Conservation (phyloP, 2,329 filamentous ascomycete genomes). For the Monilinia fructicola region DNA sequence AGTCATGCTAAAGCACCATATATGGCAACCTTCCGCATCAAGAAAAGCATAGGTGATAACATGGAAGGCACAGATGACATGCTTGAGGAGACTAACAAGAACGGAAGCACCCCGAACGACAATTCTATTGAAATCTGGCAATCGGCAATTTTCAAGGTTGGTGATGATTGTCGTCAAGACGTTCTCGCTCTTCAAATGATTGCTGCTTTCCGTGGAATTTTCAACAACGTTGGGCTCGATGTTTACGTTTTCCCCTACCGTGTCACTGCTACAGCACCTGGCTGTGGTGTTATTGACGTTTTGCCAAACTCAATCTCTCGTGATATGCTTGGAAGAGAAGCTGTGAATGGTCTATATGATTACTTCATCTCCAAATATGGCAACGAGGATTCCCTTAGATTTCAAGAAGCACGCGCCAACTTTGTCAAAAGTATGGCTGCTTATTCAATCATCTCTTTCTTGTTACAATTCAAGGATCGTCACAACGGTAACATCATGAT, state of each 20-base stretch:
- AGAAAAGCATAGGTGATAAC: slow-evolving; percentile 65
- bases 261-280: slow-evolving; percentile 94
- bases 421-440: slow-evolving; percentile 99
- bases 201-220: slow-evolving; percentile 93
- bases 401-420: slow-evolving; percentile 92
- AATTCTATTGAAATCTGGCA: slow-evolving; percentile 94
- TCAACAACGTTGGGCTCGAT: slow-evolving; percentile 89
- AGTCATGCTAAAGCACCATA: slow-evolving; percentile 98
- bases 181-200: slow-evolving; percentile 97
- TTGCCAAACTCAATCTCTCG: slow-evolving; percentile 96
- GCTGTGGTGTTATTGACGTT: slow-evolving; percentile 97
- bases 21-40: slow-evolving; percentile 98
- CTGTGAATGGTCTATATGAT: slow-evolving; percentile 96
- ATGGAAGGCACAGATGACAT: slow-evolving; percentile 54
- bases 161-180: slow-evolving; percentile 96
- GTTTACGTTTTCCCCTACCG: slow-evolving; percentile 97
- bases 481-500: slow-evolving; percentile 99
- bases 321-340: slow-evolving; percentile 97
- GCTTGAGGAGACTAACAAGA: slow-evolving; percentile 49
- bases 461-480: slow-evolving; percentile 97
- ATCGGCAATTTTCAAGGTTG: slow-evolving; percentile 99
- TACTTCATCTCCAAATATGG: slow-evolving; percentile 98
- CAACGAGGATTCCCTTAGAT: slow-evolving; percentile 89
- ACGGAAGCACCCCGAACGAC: slow-evolving; percentile 41
- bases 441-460: slow-evolving; percentile 94